These are phyloP conservation scores for Maudiozyma saulgeensis DNA, from an alignment of 805 yeast genomes.

Conservation along the genomic window DNA sequence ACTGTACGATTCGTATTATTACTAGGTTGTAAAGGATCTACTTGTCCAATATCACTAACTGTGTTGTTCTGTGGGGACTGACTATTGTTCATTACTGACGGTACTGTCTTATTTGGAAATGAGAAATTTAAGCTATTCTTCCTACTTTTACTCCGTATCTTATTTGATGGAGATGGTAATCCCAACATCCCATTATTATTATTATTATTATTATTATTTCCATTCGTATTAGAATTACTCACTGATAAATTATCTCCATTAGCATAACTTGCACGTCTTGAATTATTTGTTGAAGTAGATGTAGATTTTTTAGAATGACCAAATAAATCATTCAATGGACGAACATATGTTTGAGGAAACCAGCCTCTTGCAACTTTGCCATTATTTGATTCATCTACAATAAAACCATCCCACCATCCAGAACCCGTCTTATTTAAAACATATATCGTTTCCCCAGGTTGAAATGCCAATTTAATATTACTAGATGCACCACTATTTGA, in stretches of 20 bases:
- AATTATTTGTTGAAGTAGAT: conserved; percentile 3
- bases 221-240: neutral
- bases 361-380: conserved; percentile 54
- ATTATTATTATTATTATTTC: neutral
- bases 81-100: neutral
- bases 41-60: neutral
- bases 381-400: conserved; percentile 18
- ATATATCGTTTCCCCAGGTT: conserved; percentile 59
- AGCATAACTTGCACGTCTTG: conserved; percentile 18
- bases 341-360: conserved; percentile 60
- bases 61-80: neutral
- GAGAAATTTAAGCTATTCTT: conserved; percentile 2
- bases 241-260: neutral
- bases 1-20: neutral
- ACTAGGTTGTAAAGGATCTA: conserved; percentile 7
- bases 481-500: neutral
- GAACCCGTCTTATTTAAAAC: conserved; percentile 54
- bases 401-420: conserved; percentile 87
- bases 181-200: conserved; percentile 5
- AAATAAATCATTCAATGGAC: conserved; percentile 8
- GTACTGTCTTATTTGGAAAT: neutral
- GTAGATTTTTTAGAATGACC: neutral
- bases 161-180: neutral
- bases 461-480: conserved; percentile 13
- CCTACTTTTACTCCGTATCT: conserved; percentile 6